Evolutionary conservation across 257 asterid species (phyloP).

Genomic region (Nicotiana noctiflora): DNA sequence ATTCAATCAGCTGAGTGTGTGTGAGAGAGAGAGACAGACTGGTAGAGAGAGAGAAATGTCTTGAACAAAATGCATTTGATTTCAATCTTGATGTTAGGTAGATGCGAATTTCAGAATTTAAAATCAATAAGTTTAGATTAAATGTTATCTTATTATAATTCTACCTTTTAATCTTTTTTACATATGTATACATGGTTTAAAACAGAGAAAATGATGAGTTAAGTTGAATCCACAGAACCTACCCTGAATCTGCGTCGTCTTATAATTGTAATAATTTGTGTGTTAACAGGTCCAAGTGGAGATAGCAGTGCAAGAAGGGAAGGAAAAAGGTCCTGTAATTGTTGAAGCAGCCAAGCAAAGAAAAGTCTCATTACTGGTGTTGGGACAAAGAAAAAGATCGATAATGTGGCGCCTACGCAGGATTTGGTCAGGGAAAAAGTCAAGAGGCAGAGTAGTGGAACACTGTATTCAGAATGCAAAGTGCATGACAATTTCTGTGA

Average conservation of each 20-base stretch:
- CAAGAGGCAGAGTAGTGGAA: conserved; percentile 39
- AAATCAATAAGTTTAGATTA: not conserved
- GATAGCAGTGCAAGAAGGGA: conserved; percentile 51
- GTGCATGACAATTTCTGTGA: conserved; percentile 88
- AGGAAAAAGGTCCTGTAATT: conserved; percentile 54
- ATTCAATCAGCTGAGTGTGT: not conserved
- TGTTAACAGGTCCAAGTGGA: conserved; percentile 57
- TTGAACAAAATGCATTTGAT: not conserved
- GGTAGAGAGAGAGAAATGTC: not conserved
- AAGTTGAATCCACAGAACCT: not conserved
- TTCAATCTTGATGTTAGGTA: not conserved
- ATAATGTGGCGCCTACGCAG: conserved; percentile 50
- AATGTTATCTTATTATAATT: too few relatives aligned
- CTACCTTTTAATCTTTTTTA: not conserved
- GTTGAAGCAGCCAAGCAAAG: conserved; percentile 59
- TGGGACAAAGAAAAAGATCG: conserved; percentile 62
- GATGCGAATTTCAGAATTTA: not conserved
- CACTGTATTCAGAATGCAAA: conserved; percentile 73
- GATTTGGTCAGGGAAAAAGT: conserved; percentile 42
- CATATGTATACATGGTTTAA: not conserved
- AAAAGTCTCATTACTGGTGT: conserved; percentile 51
- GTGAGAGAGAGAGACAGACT: not conserved
- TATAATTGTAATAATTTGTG: not conserved
- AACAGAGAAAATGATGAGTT: not conserved
- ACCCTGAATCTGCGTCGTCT: too few relatives aligned